These are phyloP conservation scores for Alternaria tenuissima DNA, from an alignment of 2,329 filamentous ascomycete genomes.

Conservation along the genomic window DNA sequence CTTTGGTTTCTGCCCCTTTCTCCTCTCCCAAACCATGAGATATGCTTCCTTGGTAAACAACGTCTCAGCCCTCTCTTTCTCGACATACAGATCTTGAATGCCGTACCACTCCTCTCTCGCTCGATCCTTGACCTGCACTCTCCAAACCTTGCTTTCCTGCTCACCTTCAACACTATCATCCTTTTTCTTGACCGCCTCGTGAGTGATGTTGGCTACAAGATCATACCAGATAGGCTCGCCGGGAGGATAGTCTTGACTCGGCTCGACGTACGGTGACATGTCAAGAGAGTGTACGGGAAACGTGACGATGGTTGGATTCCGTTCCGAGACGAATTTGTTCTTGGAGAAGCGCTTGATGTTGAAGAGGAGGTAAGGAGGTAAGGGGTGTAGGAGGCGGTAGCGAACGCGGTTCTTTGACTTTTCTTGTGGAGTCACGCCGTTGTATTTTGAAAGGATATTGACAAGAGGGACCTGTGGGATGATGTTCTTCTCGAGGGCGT, in stretches of 20 bases:
- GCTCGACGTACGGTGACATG: slow-evolving; percentile 89
- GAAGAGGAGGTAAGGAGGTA: slow-evolving; percentile 90
- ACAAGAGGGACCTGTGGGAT: slow-evolving; percentile 87
- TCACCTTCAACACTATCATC: slow-evolving; percentile 89
- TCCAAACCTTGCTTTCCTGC: slow-evolving; percentile 93
- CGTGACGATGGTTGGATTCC: slow-evolving; percentile 97
- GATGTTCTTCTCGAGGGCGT: slow-evolving; percentile 92
- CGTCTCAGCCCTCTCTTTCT: slow-evolving; percentile 86
- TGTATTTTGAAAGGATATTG: slow-evolving; percentile 87
- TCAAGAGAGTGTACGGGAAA: slow-evolving; percentile 88
- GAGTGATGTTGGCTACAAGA: slow-evolving; percentile 92
- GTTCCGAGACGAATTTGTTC: slow-evolving; percentile 95
- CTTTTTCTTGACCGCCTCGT: slow-evolving; percentile 77
- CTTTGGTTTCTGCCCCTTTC: slow-evolving; percentile 57
- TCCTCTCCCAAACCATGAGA: slow-evolving; percentile 93
- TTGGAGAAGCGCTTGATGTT: slow-evolving; percentile 97
- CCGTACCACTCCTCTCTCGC: slow-evolving; percentile 88
- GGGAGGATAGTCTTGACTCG: slow-evolving; percentile 74
- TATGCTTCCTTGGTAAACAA: slow-evolving; percentile 94
- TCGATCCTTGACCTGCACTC: slow-evolving; percentile 86
- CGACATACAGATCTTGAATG: slow-evolving; percentile 92
- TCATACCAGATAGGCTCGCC: slow-evolving; percentile 93
- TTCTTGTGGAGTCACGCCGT: slow-evolving; percentile 86
- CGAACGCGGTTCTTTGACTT: slow-evolving; percentile 87
- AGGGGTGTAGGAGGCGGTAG: slow-evolving; percentile 86